Conservation (phyloP, 176 grass and related monocot species). For the Cenchrus fungigraminus region DNA sequence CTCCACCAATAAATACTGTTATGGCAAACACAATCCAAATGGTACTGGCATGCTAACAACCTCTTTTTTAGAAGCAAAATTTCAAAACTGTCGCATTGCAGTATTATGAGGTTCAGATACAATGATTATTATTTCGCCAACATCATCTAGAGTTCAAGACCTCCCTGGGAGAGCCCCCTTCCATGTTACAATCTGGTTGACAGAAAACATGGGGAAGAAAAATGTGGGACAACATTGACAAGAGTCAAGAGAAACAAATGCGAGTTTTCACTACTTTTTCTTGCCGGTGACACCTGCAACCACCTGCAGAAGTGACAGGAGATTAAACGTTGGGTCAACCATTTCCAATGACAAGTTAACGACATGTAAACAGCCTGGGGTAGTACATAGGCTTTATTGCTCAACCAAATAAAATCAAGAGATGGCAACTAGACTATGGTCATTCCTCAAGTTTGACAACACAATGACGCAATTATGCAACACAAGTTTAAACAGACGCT, state of each 20-base stretch:
- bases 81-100: constrained; percentile 31
- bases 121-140: constrained; percentile 56
- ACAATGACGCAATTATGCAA: background rate
- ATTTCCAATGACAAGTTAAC: background rate
- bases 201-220: constrained; percentile 37
- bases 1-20: too few relatives aligned
- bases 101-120: constrained; percentile 30
- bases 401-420: background rate
- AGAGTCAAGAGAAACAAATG: background rate
- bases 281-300: constrained; percentile 83
- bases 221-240: constrained; percentile 13
- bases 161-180: background rate
- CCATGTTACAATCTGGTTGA: background rate
- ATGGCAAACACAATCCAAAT: background rate
- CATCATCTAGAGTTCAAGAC: constrained; percentile 6
- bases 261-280: constrained; percentile 45
- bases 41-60: background rate
- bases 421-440: background rate
- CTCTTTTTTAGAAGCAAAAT: background rate
- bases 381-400: background rate
- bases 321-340: background rate
- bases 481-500: background rate
- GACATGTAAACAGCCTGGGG: background rate
- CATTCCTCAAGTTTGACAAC: background rate
- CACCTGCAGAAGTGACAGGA: constrained; percentile 52